Evolutionary conservation across 2,329 filamentous ascomycete species (phyloP).

Genomic region (Orbilia quercus): DNA sequence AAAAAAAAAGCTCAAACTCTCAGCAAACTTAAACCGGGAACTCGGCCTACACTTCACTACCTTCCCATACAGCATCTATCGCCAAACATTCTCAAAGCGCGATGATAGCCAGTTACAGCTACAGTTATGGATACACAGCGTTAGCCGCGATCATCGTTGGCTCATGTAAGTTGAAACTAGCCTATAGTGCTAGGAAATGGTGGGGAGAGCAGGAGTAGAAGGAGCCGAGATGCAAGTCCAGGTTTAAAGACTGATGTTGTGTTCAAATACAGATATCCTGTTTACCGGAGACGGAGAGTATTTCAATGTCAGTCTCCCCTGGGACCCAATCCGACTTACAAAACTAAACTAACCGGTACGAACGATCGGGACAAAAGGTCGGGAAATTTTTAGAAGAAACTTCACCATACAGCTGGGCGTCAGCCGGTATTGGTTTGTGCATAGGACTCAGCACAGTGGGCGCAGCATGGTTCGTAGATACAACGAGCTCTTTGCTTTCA

Average conservation of each 20-base stretch:
- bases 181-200: too few species aligned
- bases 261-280: constrained; percentile 82
- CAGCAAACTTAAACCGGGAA: too few species aligned
- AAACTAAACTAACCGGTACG: constrained; percentile 14
- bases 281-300: constrained; percentile 95
- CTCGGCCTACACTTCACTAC: too few species aligned
- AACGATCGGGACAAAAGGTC: constrained; percentile 70
- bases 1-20: too few species aligned
- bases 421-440: constrained; percentile 88
- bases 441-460: constrained; percentile 96
- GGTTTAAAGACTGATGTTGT: constrained; percentile 58
- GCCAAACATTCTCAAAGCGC: constrained; percentile 56
- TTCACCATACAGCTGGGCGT: constrained; percentile 94
- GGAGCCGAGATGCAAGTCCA: too few species aligned
- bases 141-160: constrained; percentile 77
- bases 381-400: constrained; percentile 93
- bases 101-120: constrained; percentile 80
- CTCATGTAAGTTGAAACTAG: constrained; percentile 73
- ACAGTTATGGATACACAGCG: constrained; percentile 73
- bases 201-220: too few species aligned
- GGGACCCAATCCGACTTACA: not conserved
- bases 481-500: not conserved
- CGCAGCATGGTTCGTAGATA: constrained; percentile 83
- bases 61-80: not conserved
- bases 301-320: constrained; percentile 78